Evolutionary conservation across 2,329 filamentous ascomycete genomes (phyloP).

Genomic region (Paraconiothyrium sp.): DNA sequence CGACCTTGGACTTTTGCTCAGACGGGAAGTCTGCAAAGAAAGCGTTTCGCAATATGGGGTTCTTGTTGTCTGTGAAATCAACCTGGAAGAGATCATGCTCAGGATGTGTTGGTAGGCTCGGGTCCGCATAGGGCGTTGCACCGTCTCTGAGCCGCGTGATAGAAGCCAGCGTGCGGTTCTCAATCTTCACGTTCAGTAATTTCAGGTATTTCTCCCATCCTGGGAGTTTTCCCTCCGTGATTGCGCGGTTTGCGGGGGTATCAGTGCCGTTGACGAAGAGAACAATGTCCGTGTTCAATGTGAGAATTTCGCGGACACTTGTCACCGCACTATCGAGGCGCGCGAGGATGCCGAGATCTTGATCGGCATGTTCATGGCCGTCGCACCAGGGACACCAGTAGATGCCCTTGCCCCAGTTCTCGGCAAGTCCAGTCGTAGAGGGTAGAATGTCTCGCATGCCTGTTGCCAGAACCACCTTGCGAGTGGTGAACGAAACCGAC

Average conservation of each 20-base stretch:
- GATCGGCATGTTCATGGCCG: conserved; percentile 12
- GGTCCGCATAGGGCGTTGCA: conserved; percentile 1
- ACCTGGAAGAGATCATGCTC: conserved; percentile 14
- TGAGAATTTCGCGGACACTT: conserved; percentile 5
- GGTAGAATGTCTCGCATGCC: conserved; percentile 11
- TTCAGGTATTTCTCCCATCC: conserved; percentile 13
- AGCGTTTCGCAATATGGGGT: conserved; percentile 7
- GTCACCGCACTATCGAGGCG: conserved; percentile 10
- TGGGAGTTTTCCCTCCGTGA: conserved; percentile 4
- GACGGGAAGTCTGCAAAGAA: conserved; percentile 13
- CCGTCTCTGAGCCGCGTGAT: conserved; percentile 12
- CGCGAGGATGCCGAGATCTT: conserved; percentile 14
- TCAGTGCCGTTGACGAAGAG: conserved; percentile 12
- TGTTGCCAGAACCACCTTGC: conserved; percentile 11
- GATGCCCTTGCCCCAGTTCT: conserved; percentile 14
- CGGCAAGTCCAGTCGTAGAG: conserved; percentile 1
- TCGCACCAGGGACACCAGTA: conserved; percentile 17
- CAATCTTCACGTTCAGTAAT: conserved; percentile 9
- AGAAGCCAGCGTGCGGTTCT: conserved; percentile 9
- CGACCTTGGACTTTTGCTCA: conserved; percentile 6
- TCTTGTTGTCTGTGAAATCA: neutral
- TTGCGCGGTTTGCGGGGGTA: conserved; percentile 2
- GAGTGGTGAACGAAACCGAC: conserved; percentile 7
- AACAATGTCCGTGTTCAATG: conserved; percentile 4
- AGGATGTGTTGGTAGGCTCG: conserved; percentile 5